A percentile compares a stretch with the other conserved stretches of the same genome.
These are phyloP conservation scores for Aspergillus sclerotiicarbonarius DNA, from an alignment of 495 filamentous ascomycete species.

Conservation along the genomic window DNA sequence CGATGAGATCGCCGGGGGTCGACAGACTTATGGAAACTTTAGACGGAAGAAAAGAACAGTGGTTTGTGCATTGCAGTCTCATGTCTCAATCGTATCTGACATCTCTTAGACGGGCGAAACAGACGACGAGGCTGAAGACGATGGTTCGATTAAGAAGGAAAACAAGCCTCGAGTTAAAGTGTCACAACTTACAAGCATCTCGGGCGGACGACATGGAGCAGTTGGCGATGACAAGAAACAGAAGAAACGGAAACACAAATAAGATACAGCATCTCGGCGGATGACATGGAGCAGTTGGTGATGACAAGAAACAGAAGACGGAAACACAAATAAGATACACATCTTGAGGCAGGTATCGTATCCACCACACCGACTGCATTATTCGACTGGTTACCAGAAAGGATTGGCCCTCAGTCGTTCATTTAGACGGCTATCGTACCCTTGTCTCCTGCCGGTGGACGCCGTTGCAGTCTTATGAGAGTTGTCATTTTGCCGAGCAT, in stretches of 20 bases:
- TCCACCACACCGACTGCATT: no score
- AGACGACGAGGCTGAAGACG: constrained; percentile 20
- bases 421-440: no score
- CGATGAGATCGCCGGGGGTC: constrained; percentile 34
- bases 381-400: no score
- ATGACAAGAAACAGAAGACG: no score
- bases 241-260: constrained; percentile 41
- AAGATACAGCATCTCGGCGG: constrained; percentile 6
- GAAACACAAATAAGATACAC: no score
- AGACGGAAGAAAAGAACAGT: constrained; percentile 33
- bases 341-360: no score
- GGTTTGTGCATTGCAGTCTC: constrained; percentile 20
- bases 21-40: constrained; percentile 40
- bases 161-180: constrained; percentile 19
- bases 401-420: no score
- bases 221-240: constrained; percentile 28
- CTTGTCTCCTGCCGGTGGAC: no score
- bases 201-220: constrained; percentile 24
- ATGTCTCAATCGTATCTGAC: neutral
- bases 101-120: constrained; percentile 10
- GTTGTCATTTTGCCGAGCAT: no score
- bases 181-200: constrained; percentile 34
- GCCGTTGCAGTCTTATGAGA: no score
- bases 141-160: constrained; percentile 17
- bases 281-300: no score